Evolutionary conservation across 2,329 filamentous ascomycete species (phyloP).

Genomic region (Ascomycota sp.): DNA sequence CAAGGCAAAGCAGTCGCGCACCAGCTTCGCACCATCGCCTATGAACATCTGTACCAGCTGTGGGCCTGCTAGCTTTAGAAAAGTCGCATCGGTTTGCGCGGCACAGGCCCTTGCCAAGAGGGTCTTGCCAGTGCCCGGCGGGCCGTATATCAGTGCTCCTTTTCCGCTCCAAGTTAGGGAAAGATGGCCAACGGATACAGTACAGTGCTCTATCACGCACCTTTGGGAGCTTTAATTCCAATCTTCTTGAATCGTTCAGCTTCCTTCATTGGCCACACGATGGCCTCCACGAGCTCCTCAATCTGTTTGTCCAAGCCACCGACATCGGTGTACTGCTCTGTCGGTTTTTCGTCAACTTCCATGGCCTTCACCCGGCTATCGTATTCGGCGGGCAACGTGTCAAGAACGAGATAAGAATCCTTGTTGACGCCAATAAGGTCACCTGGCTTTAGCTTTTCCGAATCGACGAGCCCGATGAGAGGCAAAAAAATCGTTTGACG

Average conservation of each 20-base stretch:
- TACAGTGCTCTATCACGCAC: constrained; percentile 22
- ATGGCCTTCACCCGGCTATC: constrained; percentile 98
- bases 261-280: constrained; percentile 99
- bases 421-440: constrained; percentile 98
- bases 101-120: constrained; percentile 86
- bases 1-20: constrained; percentile 88
- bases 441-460: constrained; percentile 79
- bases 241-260: constrained; percentile 98
- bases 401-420: constrained; percentile 90
- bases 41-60: constrained; percentile 99
- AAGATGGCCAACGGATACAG: too few species aligned
- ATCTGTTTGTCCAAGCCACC: constrained; percentile 97
- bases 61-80: constrained; percentile 91
- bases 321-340: constrained; percentile 95
- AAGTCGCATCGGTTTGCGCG: constrained; percentile 92
- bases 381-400: constrained; percentile 91
- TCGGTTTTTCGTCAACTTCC: constrained; percentile 99
- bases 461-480: constrained; percentile 87
- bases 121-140: constrained; percentile 75
- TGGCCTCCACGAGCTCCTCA: constrained; percentile 91
- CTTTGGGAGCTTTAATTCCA: constrained; percentile 96
- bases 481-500: constrained; percentile 96
- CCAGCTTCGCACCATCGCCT: constrained; percentile 89
- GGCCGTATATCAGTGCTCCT: constrained; percentile 97
- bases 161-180: too few species aligned